Conservation (phyloP, 2,329 filamentous ascomycete genomes). For the Botrytis paeoniae region DNA sequence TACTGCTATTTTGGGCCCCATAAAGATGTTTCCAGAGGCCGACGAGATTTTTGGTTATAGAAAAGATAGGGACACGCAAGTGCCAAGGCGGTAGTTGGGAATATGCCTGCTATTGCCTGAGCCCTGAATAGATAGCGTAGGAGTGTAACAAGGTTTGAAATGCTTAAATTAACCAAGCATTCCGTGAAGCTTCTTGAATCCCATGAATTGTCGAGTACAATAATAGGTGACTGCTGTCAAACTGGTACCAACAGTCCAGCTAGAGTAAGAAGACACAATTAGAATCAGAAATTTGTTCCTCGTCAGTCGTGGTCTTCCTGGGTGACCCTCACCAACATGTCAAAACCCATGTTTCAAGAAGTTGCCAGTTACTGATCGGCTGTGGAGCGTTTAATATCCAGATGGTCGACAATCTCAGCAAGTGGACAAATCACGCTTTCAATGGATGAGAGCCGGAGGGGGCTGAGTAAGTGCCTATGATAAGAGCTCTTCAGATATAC, state of each 20-base stretch:
- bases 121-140: not conserved
- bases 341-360: not conserved
- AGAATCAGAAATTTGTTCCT: not conserved
- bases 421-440: not conserved
- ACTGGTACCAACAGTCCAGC: no score
- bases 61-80: not conserved
- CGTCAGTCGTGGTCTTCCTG: not conserved
- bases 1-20: not conserved
- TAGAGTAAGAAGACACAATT: not conserved
- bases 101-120: not conserved
- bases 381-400: not conserved
- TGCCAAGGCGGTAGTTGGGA: constrained; percentile 9
- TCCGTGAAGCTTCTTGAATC: not conserved
- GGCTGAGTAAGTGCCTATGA: not conserved
- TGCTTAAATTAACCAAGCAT: not conserved
- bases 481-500: not conserved
- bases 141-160: not conserved
- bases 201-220: not conserved
- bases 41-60: not conserved
- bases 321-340: not conserved
- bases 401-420: not conserved
- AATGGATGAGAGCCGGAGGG: not conserved
- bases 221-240: not conserved
- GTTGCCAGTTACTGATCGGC: not conserved
- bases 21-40: not conserved